Percentiles rank a stretch among this genome's conserved stretches.
These are phyloP conservation scores for Colletotrichum neosansevieriae DNA, from an alignment of 2,329 filamentous ascomycete genomes.

Conservation along the genomic window DNA sequence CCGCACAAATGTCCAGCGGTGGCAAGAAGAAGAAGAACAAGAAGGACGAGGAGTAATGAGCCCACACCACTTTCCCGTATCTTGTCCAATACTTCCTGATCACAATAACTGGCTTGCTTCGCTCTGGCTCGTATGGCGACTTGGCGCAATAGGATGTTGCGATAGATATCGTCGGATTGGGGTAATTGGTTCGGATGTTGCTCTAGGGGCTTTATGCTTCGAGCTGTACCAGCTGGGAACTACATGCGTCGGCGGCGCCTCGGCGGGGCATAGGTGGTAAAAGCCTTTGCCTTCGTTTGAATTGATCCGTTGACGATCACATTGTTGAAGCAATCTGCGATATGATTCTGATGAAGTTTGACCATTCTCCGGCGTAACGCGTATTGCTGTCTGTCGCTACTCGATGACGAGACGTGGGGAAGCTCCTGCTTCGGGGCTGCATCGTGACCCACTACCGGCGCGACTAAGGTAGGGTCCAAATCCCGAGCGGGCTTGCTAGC, in stretches of 20 bases:
- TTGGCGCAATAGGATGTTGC: constrained; percentile 57
- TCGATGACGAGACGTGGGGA: background rate
- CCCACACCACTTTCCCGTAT: constrained; percentile 45
- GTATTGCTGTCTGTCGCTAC: no score
- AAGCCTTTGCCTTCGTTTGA: constrained; percentile 15
- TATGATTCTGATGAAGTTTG: no score
- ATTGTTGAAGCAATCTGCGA: background rate
- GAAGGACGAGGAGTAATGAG: constrained; percentile 52
- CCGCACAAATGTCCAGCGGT: constrained; percentile 53
- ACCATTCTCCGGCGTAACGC: no score
- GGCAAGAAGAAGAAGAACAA: constrained; percentile 76
- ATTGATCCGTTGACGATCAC: constrained; percentile 20
- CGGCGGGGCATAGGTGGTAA: constrained; percentile 20
- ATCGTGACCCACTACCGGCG: constrained; percentile 31
- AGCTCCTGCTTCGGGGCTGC: constrained; percentile 15
- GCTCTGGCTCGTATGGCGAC: constrained; percentile 53
- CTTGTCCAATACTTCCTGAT: constrained; percentile 55
- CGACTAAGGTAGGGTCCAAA: constrained; percentile 14
- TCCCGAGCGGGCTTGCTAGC: background rate
- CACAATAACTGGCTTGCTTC: constrained; percentile 50
- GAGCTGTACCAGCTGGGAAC: constrained; percentile 25
- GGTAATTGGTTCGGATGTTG: constrained; percentile 42
- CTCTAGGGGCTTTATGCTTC: constrained; percentile 35
- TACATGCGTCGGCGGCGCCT: background rate
- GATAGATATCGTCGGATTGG: constrained; percentile 55